phyloP scores from a whole-genome alignment of 2,329 filamentous ascomycete species.

The Verticillium dahliae region DNA sequence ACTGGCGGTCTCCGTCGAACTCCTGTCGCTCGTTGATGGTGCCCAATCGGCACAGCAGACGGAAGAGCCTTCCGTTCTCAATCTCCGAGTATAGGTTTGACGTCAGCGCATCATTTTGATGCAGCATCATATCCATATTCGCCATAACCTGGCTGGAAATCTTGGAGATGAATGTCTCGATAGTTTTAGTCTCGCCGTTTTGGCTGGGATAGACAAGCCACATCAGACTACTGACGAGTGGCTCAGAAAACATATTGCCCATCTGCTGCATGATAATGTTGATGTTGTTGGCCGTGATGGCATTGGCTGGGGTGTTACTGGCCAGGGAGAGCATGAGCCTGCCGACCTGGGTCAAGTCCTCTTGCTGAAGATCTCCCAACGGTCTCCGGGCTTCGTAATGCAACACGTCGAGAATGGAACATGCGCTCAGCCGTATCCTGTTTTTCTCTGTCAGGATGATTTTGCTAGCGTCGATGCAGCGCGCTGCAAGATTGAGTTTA shows the following conservation, averaged over 20 bases:
- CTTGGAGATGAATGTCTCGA: slow-evolving; percentile 71
- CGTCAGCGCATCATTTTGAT: slow-evolving; percentile 68
- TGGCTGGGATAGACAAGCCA: slow-evolving; percentile 72
- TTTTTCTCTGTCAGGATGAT: slow-evolving; percentile 87
- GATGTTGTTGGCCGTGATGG: slow-evolving; percentile 57
- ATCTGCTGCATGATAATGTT: slow-evolving; percentile 71
- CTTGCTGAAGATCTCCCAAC: slow-evolving; percentile 72
- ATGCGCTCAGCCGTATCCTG: slow-evolving; percentile 80
- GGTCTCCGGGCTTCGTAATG: slow-evolving; percentile 68
- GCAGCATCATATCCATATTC: slow-evolving; percentile 72
- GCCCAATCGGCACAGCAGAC: slow-evolving; percentile 75
- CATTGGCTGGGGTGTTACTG: slow-evolving; percentile 58
- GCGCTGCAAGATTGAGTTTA: slow-evolving; percentile 69
- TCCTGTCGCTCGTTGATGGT: slow-evolving; percentile 87
- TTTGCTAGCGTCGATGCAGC: slow-evolving; percentile 81
- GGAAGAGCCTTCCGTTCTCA: slow-evolving; percentile 81
- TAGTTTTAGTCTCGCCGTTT: slow-evolving; percentile 54
- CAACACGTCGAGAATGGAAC: slow-evolving; percentile 83
- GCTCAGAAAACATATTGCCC: slow-evolving; percentile 66
- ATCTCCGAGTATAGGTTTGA: slow-evolving; percentile 72
- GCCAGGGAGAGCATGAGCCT: slow-evolving; percentile 78
- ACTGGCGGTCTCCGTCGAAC: slow-evolving; percentile 67
- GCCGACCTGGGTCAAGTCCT: slow-evolving; percentile 81
- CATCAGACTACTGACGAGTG: slow-evolving; percentile 70
- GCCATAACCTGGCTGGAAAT: slow-evolving; percentile 73